Evolutionary conservation across 2,329 filamentous ascomycete species (phyloP), one percentile per base, ranked within the genome.

Genomic region (Leptographium procerum): DNA sequence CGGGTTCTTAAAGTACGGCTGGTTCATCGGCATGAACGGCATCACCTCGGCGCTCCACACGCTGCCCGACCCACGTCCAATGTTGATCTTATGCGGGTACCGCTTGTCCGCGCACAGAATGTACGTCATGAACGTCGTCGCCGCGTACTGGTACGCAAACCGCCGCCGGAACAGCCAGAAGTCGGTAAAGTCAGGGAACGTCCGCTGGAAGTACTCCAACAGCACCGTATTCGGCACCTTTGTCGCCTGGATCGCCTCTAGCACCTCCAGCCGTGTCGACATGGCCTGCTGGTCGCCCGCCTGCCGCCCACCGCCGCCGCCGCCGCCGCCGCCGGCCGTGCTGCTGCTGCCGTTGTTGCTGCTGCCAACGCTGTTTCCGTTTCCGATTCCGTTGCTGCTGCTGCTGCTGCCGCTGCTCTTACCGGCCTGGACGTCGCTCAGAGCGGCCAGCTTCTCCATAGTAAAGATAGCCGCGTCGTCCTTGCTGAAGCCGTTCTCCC

Each of bases 161-260:
- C 96, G 91, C 60, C 91, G 86, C 60, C 94, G 88, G 89, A 99
- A 99, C 59, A 99, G 82, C 91, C 92, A 99, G 78, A 97, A 96
- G 67, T 96, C 91, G 52, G 88, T 84, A 71, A 89, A 99, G 62
- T 89, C 87, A 33, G 91, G 88, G 73, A 94, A 97, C 6, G 85
- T 88, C 64, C 81, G 78, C 69, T 91, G 88, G 82, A 96, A 96
- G 75, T 92, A 96, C 64, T 95, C 85, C 57, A 95, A 80, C 26
- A 87, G 86, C 60, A 97, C 77, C 3, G 84, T 90, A 60, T 86
- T 85, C 7, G 91, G 88, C 58, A 96, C 91, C 82, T 87, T 95
- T 69, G 91, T 92, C 70, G 95, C 88, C 72, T 96, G 91, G 64
- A 99, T 95, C 2, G 92, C 89, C 50, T 87, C 87, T 69, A 96